A percentile compares a stretch with the other conserved stretches of the same genome.
These are phyloP conservation scores for Rosa rugosa DNA, from an alignment of 306 rosid genomes.

Conservation along the genomic window DNA sequence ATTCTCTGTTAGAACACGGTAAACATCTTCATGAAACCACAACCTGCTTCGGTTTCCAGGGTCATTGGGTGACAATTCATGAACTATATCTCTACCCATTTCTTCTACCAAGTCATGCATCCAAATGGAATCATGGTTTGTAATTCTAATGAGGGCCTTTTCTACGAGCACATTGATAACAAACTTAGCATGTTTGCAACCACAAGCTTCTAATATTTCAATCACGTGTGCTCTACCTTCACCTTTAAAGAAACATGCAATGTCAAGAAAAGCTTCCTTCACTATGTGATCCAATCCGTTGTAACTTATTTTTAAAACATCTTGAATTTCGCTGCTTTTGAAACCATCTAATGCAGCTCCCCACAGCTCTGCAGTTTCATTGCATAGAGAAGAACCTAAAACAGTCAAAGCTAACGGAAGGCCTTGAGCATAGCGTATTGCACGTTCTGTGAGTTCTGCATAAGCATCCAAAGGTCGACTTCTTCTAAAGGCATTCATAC, in stretches of 20 bases:
- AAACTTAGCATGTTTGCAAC: neutral
- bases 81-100: slow-evolving; percentile 37
- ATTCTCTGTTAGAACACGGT: neutral
- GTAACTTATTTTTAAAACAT: slow-evolving; percentile 33
- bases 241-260: slow-evolving; percentile 41
- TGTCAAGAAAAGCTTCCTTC: slow-evolving; percentile 25
- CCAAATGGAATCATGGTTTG: neutral
- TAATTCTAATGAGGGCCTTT: slow-evolving; percentile 18
- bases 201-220: slow-evolving; percentile 33
- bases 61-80: slow-evolving; percentile 9
- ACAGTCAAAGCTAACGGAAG: slow-evolving; percentile 41
- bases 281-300: slow-evolving; percentile 20
- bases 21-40: slow-evolving; percentile 35
- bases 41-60: slow-evolving; percentile 28
- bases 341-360: neutral
- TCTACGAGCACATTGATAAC: slow-evolving; percentile 13
- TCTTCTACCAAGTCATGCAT: slow-evolving; percentile 44
- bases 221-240: neutral
- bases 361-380: slow-evolving; percentile 12
- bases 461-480: neutral
- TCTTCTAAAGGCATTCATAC: neutral
- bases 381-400: slow-evolving; percentile 39
- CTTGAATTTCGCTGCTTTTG: slow-evolving; percentile 28
- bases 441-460: neutral
- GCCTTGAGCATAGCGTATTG: neutral